Evolutionary conservation across 129 eudicot genomes (phyloP), one percentile per base, ranked within the genome.

Genomic region (Calendula officinalis): DNA sequence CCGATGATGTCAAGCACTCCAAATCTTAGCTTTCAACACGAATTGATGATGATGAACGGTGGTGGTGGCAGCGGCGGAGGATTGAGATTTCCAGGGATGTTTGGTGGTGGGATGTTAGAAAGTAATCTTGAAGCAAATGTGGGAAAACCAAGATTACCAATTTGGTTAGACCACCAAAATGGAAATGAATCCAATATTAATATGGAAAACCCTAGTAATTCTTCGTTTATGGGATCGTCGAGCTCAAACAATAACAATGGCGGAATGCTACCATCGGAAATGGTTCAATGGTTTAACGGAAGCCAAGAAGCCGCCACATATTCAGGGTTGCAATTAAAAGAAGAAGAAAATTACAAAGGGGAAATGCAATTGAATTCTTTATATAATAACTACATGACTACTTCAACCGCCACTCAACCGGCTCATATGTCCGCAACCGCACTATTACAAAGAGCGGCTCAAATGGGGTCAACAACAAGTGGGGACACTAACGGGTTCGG

Each of bases 341-440:
- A 84, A 8, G 86, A 82, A 36, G 73, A 76, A 61, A 67, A 72
- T 2, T 78, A 69, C 60, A 79, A 72, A 57, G 81, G 77, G 22
- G 80, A 78, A 41, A 64, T 76, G 62, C 70, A 77, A 6, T 67
- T 72, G 46, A 70, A 73, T 49, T 75, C 95, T 32, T 33, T 86
- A 56, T 86, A 79, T 64, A 68, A 71, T 41, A 70, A 74, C 68
- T 74, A 80, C 57, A 74, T n/a, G n/a, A n/a, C 69, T 6, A 64
- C 68, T 43, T 32, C 69, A 15, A 61, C 63, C 17, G 34, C 55
- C 8, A 41, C 56, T 4, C 73, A 67, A 12, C 70, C 62, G 9
- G 71, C 73, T 37, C 91, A 77, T 7, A 90, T 90, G 97, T 90
- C 97, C 0, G 97, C 97, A 2, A 90, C 97, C 3, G 97, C 97